A percentile compares a stretch with the other conserved stretches of the same genome.
These are phyloP conservation scores for Rhodosporidiobolus odoratus DNA, from an alignment of 768 basidiomycete species.

Conservation along the genomic window DNA sequence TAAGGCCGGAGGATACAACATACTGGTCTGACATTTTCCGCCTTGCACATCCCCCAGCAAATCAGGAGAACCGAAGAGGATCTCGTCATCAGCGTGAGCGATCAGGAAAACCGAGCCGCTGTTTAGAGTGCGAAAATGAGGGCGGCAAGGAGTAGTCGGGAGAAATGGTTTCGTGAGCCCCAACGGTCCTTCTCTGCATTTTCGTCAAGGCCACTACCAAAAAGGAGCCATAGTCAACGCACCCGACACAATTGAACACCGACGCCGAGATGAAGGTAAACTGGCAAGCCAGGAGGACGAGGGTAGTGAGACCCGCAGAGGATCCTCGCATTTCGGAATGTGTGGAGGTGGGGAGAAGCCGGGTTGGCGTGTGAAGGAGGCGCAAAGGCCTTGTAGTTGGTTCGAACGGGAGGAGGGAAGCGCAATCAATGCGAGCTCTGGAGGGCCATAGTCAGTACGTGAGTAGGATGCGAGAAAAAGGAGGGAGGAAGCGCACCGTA, in stretches of 20 bases:
- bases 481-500: not conserved
- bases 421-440: not conserved
- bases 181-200: too few relatives aligned
- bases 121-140: too few relatives aligned
- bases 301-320: not conserved
- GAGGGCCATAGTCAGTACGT: not conserved
- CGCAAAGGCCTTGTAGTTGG: not conserved
- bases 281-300: constrained; percentile 1
- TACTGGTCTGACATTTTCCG: not conserved
- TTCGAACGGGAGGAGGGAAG: not conserved
- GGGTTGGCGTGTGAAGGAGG: constrained; percentile 8
- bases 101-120: constrained; percentile 13
- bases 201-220: not conserved
- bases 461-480: not conserved
- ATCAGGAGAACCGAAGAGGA: constrained; percentile 25
- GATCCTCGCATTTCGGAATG: not conserved
- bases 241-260: constrained; percentile 27
- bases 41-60: not conserved
- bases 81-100: constrained; percentile 34
- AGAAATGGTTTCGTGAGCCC: too few relatives aligned
- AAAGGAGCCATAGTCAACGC: not conserved
- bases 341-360: not conserved
- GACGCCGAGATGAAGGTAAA: not conserved
- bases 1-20: not conserved
- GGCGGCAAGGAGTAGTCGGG: too few relatives aligned